phyloP scores from a whole-genome alignment of 2,329 filamentous ascomycete species.

The Gyromitra esculenta region DNA sequence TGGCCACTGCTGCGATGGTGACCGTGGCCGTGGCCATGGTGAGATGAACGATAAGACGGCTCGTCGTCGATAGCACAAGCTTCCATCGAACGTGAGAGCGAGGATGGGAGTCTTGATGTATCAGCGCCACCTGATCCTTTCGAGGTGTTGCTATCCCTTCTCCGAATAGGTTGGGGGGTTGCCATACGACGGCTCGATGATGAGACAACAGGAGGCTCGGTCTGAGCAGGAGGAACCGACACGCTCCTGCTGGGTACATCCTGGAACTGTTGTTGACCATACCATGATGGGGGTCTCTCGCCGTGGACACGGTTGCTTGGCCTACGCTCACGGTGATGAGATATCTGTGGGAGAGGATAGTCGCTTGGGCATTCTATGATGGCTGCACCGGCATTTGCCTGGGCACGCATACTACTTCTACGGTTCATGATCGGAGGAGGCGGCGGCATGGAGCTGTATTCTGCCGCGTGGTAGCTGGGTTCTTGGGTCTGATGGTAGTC shows the following conservation, averaged over 20 bases:
- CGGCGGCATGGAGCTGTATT: constrained; percentile 52
- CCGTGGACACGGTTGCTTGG: constrained; percentile 49
- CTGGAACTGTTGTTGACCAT: constrained; percentile 46
- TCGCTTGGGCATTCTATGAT: constrained; percentile 48
- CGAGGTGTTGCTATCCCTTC: constrained; percentile 56
- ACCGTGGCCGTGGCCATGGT: constrained; percentile 52
- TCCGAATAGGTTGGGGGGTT: constrained; percentile 54
- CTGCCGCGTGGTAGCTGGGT: constrained; percentile 35
- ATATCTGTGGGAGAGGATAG: constrained; percentile 42
- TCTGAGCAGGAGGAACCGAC: constrained; percentile 55
- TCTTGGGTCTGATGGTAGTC: constrained; percentile 44
- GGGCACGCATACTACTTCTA: constrained; percentile 53
- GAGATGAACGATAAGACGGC: constrained; percentile 53
- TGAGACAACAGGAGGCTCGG: constrained; percentile 43
- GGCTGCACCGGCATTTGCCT: constrained; percentile 49
- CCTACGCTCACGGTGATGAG: constrained; percentile 55
- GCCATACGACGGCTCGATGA: constrained; percentile 54
- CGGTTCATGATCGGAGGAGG: constrained; percentile 48
- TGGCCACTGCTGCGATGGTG: constrained; percentile 52
- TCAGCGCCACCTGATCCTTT: constrained; percentile 52
- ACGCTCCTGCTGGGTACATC: constrained; percentile 55
- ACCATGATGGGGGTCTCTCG: constrained; percentile 54
- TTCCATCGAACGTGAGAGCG: constrained; percentile 52
- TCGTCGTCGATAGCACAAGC: constrained; percentile 53
- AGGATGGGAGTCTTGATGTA: constrained; percentile 52